Conservation (phyloP, 2,329 filamentous ascomycete genomes). For the Didymellaceae sp. region DNA sequence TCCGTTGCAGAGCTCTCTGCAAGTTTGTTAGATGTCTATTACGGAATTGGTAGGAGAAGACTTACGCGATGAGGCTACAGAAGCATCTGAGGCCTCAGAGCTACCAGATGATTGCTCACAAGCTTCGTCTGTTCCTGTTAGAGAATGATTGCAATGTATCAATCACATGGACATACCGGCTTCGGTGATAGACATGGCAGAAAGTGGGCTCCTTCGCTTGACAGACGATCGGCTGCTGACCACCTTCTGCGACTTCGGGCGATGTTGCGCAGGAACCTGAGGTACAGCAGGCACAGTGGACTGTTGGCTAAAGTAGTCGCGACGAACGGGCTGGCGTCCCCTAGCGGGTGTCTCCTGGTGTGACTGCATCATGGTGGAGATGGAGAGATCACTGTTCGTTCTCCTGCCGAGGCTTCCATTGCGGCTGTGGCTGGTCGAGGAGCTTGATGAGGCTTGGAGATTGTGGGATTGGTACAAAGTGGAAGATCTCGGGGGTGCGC, state of each 20-base stretch:
- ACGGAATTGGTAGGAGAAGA: not conserved
- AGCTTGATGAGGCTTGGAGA: constrained; percentile 8
- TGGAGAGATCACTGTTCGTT: constrained; percentile 28
- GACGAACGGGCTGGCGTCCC: constrained; percentile 15
- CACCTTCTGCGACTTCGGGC: constrained; percentile 3
- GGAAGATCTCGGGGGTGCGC: not conserved
- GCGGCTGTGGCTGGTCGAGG: constrained; percentile 14
- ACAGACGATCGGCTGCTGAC: constrained; percentile 13
- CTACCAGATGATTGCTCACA: constrained; percentile 12
- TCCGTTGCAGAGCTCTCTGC: constrained; percentile 17
- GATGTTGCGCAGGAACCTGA: constrained; percentile 13
- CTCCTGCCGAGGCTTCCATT: constrained; percentile 12
- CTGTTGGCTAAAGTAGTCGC: constrained; percentile 6
- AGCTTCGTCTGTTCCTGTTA: constrained; percentile 11
- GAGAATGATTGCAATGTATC: too few species aligned
- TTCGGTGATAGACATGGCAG: constrained; percentile 15
- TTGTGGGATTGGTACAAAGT: constrained; percentile 4
- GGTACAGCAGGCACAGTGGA: constrained; percentile 9
- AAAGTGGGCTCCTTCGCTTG: constrained; percentile 14
- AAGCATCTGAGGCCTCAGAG: constrained; percentile 11
- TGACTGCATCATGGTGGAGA: constrained; percentile 35
- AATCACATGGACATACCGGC: constrained; percentile 15
- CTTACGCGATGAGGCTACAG: constrained; percentile 16
- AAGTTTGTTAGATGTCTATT: not conserved
- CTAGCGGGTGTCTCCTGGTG: constrained; percentile 11